phyloP scores from a whole-genome alignment of 1,284 basidiomycete genomes.

The Fomitopsis betulina region DNA sequence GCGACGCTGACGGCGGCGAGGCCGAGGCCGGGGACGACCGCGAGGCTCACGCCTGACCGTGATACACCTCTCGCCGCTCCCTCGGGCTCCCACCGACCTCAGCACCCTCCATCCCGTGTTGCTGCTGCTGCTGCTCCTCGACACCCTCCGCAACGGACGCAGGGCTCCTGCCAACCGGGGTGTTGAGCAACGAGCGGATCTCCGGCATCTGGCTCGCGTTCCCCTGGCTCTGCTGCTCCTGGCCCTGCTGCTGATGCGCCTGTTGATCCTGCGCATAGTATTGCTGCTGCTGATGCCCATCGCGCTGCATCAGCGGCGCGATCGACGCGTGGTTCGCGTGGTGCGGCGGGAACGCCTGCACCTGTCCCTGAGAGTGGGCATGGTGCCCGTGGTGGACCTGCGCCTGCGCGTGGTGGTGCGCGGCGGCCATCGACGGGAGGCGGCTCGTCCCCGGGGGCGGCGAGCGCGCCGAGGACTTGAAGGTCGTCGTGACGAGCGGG shows the following conservation, averaged over 20 bases:
- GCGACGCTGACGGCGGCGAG: not conserved
- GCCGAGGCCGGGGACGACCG: not conserved
- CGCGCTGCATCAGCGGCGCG: constrained; percentile 34
- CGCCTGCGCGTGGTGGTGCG: constrained; percentile 13
- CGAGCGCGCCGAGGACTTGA: constrained; percentile 24
- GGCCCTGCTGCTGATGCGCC: constrained; percentile 5
- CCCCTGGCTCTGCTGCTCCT: not conserved
- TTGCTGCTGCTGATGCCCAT: constrained; percentile 3
- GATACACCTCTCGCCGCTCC: constrained; percentile 20
- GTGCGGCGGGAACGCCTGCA: constrained; percentile 35
- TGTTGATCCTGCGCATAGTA: constrained; percentile 15
- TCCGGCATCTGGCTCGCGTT: constrained; percentile 18
- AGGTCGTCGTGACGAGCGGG: constrained; percentile 44
- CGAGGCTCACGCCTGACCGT: constrained; percentile 5
- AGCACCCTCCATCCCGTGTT: constrained; percentile 6
- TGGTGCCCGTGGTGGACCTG: not conserved
- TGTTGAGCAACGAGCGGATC: constrained; percentile 26
- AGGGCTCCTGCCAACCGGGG: constrained; percentile 12
- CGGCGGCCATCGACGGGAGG: constrained; percentile 20
- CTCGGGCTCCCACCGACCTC: constrained; percentile 17
- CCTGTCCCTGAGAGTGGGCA: not conserved
- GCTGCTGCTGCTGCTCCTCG: constrained; percentile 12
- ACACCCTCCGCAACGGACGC: constrained; percentile 9
- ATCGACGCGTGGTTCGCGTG: constrained; percentile 46
- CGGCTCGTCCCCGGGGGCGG: constrained; percentile 29